Evolutionary conservation across 371 early-diverging fungal species (phyloP), one percentile per base, ranked within the genome.

Genomic region (Saksenaea vasiformis): DNA sequence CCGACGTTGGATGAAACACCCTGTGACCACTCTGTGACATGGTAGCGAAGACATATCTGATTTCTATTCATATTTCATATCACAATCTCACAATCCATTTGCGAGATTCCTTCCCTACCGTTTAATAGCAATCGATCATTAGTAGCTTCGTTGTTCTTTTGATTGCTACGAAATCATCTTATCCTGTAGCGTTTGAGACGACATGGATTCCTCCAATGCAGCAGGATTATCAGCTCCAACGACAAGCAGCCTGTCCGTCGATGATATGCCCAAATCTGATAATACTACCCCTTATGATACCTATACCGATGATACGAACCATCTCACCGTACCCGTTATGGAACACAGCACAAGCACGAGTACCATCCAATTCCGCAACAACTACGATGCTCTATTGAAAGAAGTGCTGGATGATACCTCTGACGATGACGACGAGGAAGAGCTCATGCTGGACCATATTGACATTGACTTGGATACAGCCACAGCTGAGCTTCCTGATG

Each of bases 311-410:
- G 11, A 22, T 22, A 22, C 22, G 27, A 26, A 26, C 19, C 65
- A 47, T 60, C 61, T 61, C 28, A 14, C 58, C 36, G 37, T 36
- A 15, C 58, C 62, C 39, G 35, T 51, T 11, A 76, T 79, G 76
- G 68, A 77, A 47, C 68, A 64, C 47, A 80, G 78, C 28, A 36
- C 62, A n/a, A 80, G 83, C 53, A 72, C 73, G 19, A 72, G 58
- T 43, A 73, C 77, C 9, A 44, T 59, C 38, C 64, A 58, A 38
- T 82, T 82, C 71, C 79, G 78, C 17, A 69, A 75, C 67, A 81
- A 87, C 62, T 87, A 87, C 68, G 87, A 84, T 60, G 76, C 79
- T 27, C 70, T 84, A 36, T 66, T 87, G 36, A 85, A 82, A 69
- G 83, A 87, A 72, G 85, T 87, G 11, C 73, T 87, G 64, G 85